Base-by-base conservation (phyloP, 495 filamentous ascomycete species). In the Aspergillus campestris region DNA sequence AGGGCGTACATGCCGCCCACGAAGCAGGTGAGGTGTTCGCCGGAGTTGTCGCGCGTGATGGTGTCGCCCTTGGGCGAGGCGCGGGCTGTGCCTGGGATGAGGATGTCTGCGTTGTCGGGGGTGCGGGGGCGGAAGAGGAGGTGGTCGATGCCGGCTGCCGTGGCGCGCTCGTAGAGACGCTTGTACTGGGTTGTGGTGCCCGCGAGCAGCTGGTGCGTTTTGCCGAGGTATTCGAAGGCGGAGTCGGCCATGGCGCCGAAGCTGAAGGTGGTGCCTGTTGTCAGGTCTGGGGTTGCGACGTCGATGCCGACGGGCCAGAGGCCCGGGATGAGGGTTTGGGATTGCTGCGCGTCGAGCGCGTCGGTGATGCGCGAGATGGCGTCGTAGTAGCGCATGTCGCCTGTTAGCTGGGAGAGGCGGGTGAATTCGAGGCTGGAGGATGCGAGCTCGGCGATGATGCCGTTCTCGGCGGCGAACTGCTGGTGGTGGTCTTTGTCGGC, bases 361-460 rank as follows among this genome's bases (percentile, higher is more conserved):
- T 92, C 65, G 14, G 84, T 87, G 54, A 96, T 85, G 27, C 87
- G 77, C 40, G 87, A 82, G 32, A 94, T 71, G 3, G 91, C 89
- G 64, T 96, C 89, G 50, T 87, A 95, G 61, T 91, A 96, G 52
- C 79, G 86, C 6, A 78, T 61, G 41, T 95, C 75, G 18, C 81
- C 75, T 0, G 89, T 95, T 29, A 95, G 68, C 62, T 95, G 90
- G 1, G 90, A 82, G 11, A 96, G 75, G 5, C 89, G 76, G 2
- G 87, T 95, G 57, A 95, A 94, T 60, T 96, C 90, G 60, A 96
- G 73, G 29, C 79, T 76, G 32, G 92, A 70, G 6, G 86, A 87
- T 0, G 87, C 88, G 34, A 95, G 62, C 59, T 95, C 90, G 1
- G 89, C 86, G 18, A 88, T 61, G 30, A 78, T 57, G 7, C 49